These are phyloP conservation scores for Megacollybia marginata DNA, from an alignment of 768 basidiomycete genomes.

Conservation along the genomic window DNA sequence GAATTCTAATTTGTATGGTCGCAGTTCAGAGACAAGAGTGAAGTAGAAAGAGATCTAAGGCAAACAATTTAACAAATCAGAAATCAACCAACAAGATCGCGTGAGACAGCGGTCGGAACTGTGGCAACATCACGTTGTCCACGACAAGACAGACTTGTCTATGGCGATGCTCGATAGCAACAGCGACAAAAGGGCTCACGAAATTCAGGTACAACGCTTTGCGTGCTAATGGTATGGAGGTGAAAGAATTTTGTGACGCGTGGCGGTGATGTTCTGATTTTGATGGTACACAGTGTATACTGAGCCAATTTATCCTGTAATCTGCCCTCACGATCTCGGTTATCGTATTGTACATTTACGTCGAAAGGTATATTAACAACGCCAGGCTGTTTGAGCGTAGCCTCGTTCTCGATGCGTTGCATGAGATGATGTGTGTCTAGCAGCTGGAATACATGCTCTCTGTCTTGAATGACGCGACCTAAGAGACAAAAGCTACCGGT, in stretches of 20 bases:
- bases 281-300: not conserved
- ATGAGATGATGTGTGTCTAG: too few species aligned
- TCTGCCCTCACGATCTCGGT: not conserved
- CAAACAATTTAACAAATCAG: not conserved
- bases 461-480: too few species aligned
- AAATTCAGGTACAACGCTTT: too few species aligned
- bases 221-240: too few species aligned
- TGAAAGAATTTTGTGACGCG: too few species aligned
- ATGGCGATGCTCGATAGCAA: too few species aligned
- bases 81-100: not conserved
- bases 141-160: too few species aligned
- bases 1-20: not conserved
- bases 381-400: not conserved
- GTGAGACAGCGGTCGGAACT: too few species aligned
- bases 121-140: too few species aligned
- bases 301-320: not conserved
- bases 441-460: too few species aligned
- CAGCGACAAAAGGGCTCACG: too few species aligned
- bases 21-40: not conserved
- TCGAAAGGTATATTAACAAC: not conserved
- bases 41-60: not conserved
- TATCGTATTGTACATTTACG: not conserved
- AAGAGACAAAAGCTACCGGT: too few species aligned
- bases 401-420: slow-evolving; percentile 13
- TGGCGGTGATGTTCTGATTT: not conserved